Conservation (phyloP, 345 rosid genomes). For the Draba incana region DNA sequence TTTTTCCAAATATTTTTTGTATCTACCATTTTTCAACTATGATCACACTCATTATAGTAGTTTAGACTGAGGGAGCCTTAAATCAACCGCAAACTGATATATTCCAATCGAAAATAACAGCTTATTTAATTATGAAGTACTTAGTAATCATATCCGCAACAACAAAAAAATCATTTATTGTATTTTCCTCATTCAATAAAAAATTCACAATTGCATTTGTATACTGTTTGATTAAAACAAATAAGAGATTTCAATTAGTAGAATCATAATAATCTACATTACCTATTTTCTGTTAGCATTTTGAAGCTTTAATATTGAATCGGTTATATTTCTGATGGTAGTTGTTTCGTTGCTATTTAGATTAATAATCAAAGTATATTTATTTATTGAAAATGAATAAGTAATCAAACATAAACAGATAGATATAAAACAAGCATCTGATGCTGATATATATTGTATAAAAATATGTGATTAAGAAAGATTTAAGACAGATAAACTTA, state of each 20-base stretch:
- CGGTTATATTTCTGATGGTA: conserved; percentile 18
- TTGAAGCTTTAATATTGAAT: neutral
- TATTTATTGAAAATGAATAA: neutral
- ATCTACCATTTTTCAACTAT: too few species aligned
- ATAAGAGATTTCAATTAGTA: neutral
- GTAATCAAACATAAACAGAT: conserved; percentile 3
- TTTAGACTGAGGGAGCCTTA: neutral
- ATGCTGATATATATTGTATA: conserved; percentile 8
- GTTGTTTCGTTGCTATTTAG: conserved; percentile 10
- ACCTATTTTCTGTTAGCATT: neutral
- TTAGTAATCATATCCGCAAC: neutral
- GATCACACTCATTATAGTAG: neutral
- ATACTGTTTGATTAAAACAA: neutral
- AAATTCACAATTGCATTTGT: neutral
- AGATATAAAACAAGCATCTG: conserved; percentile 24
- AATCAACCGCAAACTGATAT: neutral
- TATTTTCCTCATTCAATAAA: neutral
- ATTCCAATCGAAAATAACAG: neutral
- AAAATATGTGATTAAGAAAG: conserved; percentile 28
- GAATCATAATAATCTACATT: neutral
- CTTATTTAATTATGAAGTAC: neutral
- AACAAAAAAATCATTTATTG: neutral
- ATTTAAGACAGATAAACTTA: conserved; percentile 24
- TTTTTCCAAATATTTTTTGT: too few species aligned
- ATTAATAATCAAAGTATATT: neutral